phyloP scores from a whole-genome alignment of 345 rosid genomes.

The Eucalyptus tenuipes region DNA sequence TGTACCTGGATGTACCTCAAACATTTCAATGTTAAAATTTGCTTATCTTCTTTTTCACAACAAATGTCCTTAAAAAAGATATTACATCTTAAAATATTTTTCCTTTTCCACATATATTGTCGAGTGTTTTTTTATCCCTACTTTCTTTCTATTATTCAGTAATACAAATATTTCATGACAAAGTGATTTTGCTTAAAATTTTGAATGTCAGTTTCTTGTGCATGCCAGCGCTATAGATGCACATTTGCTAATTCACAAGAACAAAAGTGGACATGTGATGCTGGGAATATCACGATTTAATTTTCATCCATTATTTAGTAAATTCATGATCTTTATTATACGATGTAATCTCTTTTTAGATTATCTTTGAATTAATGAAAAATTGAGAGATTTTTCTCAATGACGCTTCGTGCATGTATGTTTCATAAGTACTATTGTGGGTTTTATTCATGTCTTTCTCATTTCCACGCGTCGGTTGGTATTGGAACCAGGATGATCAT shows the following conservation, averaged over 20 bases:
- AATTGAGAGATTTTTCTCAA: background rate
- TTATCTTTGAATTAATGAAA: background rate
- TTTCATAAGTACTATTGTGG: rapidly evolving
- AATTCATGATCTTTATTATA: background rate
- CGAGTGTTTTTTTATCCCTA: background rate
- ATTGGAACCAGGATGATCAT: background rate
- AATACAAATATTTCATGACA: background rate
- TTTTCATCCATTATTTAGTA: background rate
- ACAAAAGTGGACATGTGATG: background rate
- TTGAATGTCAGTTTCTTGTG: background rate
- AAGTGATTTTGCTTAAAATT: background rate
- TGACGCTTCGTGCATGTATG: too few relatives aligned
- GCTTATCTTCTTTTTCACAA: background rate
- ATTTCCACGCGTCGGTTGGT: background rate
- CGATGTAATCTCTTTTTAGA: background rate
- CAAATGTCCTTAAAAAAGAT: background rate
- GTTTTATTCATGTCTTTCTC: background rate
- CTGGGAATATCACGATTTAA: background rate
- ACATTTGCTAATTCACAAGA: background rate
- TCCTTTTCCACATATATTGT: background rate
- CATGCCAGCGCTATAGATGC: background rate
- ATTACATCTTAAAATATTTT: too few relatives aligned
- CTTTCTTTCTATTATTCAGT: background rate
- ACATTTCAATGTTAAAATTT: background rate
- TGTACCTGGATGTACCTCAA: background rate